Evolutionary conservation across 2,329 filamentous ascomycete species (phyloP).

Genomic region (Ceratocystis ficicola): DNA sequence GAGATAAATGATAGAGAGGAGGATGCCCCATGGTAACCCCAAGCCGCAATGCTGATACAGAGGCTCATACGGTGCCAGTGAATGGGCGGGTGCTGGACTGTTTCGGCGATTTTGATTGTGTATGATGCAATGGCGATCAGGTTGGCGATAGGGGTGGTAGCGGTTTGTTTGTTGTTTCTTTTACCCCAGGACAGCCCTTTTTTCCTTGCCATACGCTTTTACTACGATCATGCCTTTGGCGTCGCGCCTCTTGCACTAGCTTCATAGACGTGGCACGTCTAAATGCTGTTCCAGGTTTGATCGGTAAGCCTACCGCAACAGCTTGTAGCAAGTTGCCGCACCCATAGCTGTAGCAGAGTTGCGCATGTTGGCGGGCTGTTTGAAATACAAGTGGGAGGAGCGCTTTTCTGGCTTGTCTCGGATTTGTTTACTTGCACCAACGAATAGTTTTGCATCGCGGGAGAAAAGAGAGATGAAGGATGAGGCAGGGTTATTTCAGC

Average conservation of each 20-base stretch:
- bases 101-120: neutral
- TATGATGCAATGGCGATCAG: neutral
- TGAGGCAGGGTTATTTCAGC: neutral
- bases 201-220: neutral
- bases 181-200: neutral
- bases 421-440: neutral
- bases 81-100: neutral
- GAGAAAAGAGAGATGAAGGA: neutral
- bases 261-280: neutral
- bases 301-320: neutral
- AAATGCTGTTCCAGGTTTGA: neutral
- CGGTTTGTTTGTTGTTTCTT: slow-evolving; percentile 1
- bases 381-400: neutral
- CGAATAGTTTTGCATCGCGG: neutral
- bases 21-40: neutral
- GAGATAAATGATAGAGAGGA: neutral
- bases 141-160: neutral
- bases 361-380: neutral
- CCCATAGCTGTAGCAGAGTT: neutral
- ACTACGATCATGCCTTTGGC: neutral
- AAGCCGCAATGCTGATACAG: neutral
- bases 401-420: neutral
- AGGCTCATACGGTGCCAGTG: neutral
- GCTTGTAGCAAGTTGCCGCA: neutral
- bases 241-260: neutral